Evolutionary conservation across 73 alveolate genomes (phyloP), one percentile per base, ranked within the genome.

Genomic region (Halteria grandinella): DNA sequence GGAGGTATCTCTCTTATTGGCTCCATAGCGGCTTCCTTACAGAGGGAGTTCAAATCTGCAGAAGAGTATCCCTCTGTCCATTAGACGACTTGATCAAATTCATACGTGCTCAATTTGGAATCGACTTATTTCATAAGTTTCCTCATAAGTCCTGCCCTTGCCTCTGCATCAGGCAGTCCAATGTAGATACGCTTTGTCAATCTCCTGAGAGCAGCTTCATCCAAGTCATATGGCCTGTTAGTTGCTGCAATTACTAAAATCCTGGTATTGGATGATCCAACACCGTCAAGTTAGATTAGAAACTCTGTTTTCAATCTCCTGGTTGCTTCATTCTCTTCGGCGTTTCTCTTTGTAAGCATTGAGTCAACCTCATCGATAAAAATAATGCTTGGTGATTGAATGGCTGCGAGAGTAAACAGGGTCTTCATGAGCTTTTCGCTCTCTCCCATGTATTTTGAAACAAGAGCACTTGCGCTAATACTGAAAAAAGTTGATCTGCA

Each of bases 281-380:
- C 97, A 5, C 99, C 99, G 75, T 95, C 99, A 70, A 95, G 73
- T 79, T 95, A 92, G 18, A 92, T 93, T 55, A 95, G 82, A 81
- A 95, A 95, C 74, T 95, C 99, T 12, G 99, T 95, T 77, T 95
- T 95, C 89, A 95, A 84, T 48, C 99, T 83, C 69, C 96, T 75
- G 66, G 92, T 77, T 17, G 99, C 99, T 58, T 95, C 97, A 40
- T 90, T 86, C 76, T 91, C 98, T 25, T 89, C 93, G 47, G 89
- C 76, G 69, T 90, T 77, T 75, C 99, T 89, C 63, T 85, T 79
- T 14, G 97, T 85, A 39, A 95, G 91, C 32, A 95, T 89, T 39
- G 97, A 87, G 72, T 95, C 99, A 18, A 95, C 85, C 71, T 95
- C 99, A 79, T 95, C 99, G 50, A 95, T 87, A 78, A 95, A 95